Evolutionary conservation across 805 yeast species (phyloP), one percentile per base, ranked within the genome.

Genomic region (Zygoascus bituminiphila): DNA sequence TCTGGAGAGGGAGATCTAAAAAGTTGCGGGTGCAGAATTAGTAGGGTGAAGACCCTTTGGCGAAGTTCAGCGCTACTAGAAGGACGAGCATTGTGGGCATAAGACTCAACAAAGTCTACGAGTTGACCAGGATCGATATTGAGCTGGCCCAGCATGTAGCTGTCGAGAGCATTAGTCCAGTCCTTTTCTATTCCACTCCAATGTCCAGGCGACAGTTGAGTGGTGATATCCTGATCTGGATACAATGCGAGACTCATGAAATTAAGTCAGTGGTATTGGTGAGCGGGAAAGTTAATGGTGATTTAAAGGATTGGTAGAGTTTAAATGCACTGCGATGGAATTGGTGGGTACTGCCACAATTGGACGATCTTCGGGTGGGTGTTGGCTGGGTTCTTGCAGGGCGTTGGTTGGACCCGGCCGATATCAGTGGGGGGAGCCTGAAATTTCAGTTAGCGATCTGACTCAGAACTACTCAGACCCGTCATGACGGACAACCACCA

Each of bases 171-270:
- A 10, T 2, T 10, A 7, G 17, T 14, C 44, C 44, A 41, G 35
- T 41, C 35, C 7, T 7, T 14, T 19, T 41, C 44, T 25, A 41
- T 41, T n/a, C n/a, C 33, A 8, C 14, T 3, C 44, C 36, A 29
- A 39, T 24, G 43, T 26, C 38, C 44, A 24, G 35, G 38, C 25
- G 23, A 25, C n/a, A 33, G 36, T 40, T 20, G 26, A 15, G 17
- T 23, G 23, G 22, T 14, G 40, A 22, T 42, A 6, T 45, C 52
- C 9, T 8, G n/a, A 31, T 49, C 44, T 5, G 44, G 44, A 15
- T 25, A 41, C 4, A 41, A 17, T 12, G 44, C 44, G 3, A 41
- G 17, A 7, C 17, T 41, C 8, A 14, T 14, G 17, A 5, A 17
- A 20, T 12, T 36, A 36, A 4, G 9, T 3, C 21, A 12, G 22